Conservation (phyloP, 768 basidiomycete genomes). For the Russula griseocarnosa region DNA sequence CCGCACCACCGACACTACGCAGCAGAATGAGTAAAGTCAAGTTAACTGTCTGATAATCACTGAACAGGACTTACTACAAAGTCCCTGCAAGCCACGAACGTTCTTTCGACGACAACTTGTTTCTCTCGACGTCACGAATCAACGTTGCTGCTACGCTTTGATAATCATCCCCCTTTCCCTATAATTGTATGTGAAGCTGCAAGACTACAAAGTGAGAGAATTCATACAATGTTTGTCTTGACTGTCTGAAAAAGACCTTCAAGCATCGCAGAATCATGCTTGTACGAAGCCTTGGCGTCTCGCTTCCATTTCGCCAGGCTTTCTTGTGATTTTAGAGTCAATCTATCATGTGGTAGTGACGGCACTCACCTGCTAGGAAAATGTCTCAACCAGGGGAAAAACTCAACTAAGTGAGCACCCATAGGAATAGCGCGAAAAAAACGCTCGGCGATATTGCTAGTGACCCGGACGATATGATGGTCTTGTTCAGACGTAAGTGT, state of each 20-base stretch:
- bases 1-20: background rate
- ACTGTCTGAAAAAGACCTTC: background rate
- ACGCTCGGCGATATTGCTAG: background rate
- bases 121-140: too few relatives aligned
- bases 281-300: background rate
- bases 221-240: background rate
- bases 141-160: background rate
- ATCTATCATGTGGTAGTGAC: background rate
- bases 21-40: too few relatives aligned
- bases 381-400: background rate
- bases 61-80: background rate
- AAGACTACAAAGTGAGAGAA: background rate
- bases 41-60: background rate
- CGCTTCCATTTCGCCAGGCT: background rate
- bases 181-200: background rate
- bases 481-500: background rate
- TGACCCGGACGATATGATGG: background rate
- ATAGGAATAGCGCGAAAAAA: background rate
- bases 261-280: background rate
- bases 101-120: background rate
- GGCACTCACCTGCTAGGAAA: background rate
- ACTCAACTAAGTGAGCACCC: background rate
- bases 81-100: constrained; percentile 2
- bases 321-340: background rate
- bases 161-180: background rate